Percentiles rank a stretch among this genome's conserved stretches.
Evolutionary conservation across 768 basidiomycete species (phyloP).

Genomic region (Hemileccinum rubropunctum): DNA sequence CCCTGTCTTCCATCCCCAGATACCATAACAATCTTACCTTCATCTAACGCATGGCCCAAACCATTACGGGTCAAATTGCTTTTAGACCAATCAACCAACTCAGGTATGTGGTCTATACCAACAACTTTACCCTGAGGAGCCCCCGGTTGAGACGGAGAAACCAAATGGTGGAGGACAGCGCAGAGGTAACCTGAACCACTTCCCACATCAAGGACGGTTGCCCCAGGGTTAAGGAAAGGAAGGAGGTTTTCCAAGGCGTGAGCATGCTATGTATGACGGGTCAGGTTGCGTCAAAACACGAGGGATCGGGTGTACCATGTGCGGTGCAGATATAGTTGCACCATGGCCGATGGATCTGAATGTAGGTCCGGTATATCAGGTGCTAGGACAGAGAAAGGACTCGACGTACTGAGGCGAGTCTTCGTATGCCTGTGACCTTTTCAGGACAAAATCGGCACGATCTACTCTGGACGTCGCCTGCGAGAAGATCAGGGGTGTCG

Average conservation of each 20-base stretch:
- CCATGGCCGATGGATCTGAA: conserved; percentile 70
- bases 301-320: conserved; percentile 64
- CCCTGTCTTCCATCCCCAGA: conserved; percentile 82
- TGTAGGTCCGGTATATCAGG: neutral
- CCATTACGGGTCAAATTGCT: conserved; percentile 69
- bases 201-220: conserved; percentile 85
- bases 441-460: conserved; percentile 62
- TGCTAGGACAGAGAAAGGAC: conserved; percentile 19
- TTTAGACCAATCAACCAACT: conserved; percentile 69
- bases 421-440: conserved; percentile 57
- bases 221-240: conserved; percentile 64
- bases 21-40: conserved; percentile 58
- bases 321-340: conserved; percentile 95
- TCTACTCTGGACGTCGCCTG: conserved; percentile 73
- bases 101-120: conserved; percentile 88
- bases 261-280: conserved; percentile 60
- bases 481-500: neutral
- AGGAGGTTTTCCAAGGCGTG: conserved; percentile 80
- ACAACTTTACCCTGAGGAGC: conserved; percentile 57
- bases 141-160: conserved; percentile 30
- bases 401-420: conserved; percentile 70
- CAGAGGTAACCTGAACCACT: conserved; percentile 84
- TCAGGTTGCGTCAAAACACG: neutral
- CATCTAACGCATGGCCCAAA: conserved; percentile 50
- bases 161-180: conserved; percentile 79